Evolutionary conservation across 495 filamentous ascomycete genomes (phyloP).

Genomic region (Aspergillus campestris): DNA sequence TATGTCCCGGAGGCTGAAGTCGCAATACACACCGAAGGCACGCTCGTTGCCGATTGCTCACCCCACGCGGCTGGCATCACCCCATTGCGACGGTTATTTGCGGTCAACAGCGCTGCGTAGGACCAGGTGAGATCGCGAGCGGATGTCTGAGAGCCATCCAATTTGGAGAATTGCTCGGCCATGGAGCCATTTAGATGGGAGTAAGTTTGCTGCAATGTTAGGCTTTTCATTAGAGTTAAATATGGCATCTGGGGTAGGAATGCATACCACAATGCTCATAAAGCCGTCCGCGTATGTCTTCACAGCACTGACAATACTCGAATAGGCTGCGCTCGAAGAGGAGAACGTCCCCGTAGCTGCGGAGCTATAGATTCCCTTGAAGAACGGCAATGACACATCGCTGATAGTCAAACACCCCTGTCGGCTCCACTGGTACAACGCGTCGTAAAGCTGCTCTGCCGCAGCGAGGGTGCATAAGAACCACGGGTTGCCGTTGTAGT

Average conservation of each 20-base stretch:
- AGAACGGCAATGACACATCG: conserved; percentile 50
- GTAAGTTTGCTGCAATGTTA: conserved; percentile 30
- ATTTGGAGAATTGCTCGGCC: conserved; percentile 52
- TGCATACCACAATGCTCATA: conserved; percentile 39
- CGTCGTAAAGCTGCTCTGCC: conserved; percentile 59
- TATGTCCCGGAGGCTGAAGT: conserved; percentile 52
- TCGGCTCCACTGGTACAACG: conserved; percentile 51
- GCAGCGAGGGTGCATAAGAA: conserved; percentile 56
- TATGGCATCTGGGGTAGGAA: too few species aligned
- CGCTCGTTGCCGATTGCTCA: conserved; percentile 40
- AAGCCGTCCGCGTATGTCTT: conserved; percentile 59
- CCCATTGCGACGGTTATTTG: conserved; percentile 39
- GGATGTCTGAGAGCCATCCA: conserved; percentile 42
- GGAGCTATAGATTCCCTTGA: conserved; percentile 41
- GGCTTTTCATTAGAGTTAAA: too few species aligned
- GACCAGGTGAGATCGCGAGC: conserved; percentile 49
- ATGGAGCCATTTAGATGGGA: conserved; percentile 43
- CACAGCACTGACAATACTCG: conserved; percentile 43
- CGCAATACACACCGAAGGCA: conserved; percentile 45
- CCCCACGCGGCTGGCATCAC: conserved; percentile 48
- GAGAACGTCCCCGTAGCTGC: conserved; percentile 32
- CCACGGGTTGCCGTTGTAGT: conserved; percentile 63
- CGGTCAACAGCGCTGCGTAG: conserved; percentile 42
- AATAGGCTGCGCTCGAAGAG: conserved; percentile 42
- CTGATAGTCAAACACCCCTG: conserved; percentile 45